Conservation (phyloP, 495 filamentous ascomycete genomes). For the Penicillium turbatum region DNA sequence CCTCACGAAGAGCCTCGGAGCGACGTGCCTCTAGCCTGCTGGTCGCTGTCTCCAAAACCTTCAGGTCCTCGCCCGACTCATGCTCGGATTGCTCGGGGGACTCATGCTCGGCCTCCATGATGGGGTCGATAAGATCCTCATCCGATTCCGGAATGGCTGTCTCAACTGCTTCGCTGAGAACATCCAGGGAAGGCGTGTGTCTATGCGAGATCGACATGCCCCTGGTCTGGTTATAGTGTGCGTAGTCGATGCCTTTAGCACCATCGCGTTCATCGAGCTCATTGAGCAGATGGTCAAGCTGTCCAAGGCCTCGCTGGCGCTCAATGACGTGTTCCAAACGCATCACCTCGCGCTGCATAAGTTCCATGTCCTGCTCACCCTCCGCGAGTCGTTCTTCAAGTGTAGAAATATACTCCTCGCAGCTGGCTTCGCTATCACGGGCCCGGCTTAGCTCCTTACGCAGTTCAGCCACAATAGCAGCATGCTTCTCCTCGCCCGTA, state of each 20-base stretch:
- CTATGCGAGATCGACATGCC: slow-evolving; percentile 26
- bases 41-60: slow-evolving; percentile 30
- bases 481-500: slow-evolving; percentile 88
- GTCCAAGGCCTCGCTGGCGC: slow-evolving; percentile 89
- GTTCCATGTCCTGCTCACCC: slow-evolving; percentile 89
- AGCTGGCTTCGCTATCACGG: slow-evolving; percentile 81
- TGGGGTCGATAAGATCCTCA: slow-evolving; percentile 47
- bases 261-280: slow-evolving; percentile 72
- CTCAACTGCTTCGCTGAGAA: slow-evolving; percentile 47
- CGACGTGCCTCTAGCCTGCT: slow-evolving; percentile 27
- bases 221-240: slow-evolving; percentile 7
- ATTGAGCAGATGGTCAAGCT: slow-evolving; percentile 85
- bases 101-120: slow-evolving; percentile 46
- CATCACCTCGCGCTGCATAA: slow-evolving; percentile 95
- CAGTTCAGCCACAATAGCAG: slow-evolving; percentile 76
- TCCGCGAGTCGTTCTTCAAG: slow-evolving; percentile 94
- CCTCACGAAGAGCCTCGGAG: slow-evolving; percentile 15
- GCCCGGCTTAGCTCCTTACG: slow-evolving; percentile 88
- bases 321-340: slow-evolving; percentile 92
- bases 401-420: slow-evolving; percentile 95
- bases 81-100: slow-evolving; percentile 16
- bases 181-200: slow-evolving; percentile 41
- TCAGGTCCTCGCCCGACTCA: slow-evolving; percentile 24
- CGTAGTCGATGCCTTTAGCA: slow-evolving; percentile 22
- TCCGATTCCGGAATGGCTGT: slow-evolving; percentile 55